Base-by-base conservation (phyloP, 768 basidiomycete genomes). In the Trametes cinnabarina region DNA sequence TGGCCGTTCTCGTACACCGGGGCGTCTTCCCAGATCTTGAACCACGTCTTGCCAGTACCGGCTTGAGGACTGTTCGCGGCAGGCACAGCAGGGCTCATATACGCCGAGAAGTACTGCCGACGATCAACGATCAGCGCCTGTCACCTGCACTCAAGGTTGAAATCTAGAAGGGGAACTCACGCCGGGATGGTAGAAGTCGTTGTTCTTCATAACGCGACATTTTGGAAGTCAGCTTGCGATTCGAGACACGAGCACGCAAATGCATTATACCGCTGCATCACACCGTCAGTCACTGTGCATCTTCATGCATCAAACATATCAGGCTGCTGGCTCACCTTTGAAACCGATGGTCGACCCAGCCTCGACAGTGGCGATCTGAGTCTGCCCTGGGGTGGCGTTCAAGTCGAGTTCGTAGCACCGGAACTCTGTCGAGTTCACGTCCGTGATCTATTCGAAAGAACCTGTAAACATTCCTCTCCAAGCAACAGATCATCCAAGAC, bases 31-130 rank as follows among this genome's bases (percentile, higher is more conserved):
- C 75, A 78, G 51, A 79, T 73, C 69, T 78, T 77, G 69, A 76
- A 77, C 73, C 76, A 79, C 7, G 76, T 77, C 51, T 71, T 70
- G 19, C 75, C 74, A 2, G 73, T 68, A 8, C 76, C 79, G n/a
- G 77, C 79, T 28, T 57, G 65, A 54, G 69, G 69, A 40, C 60
- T 65, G 65, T 64, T 64, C 58, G 62, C 68, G 28, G 59, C 63
- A 2, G 61, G 73, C 47, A 51, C 54, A 0, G 71, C 72, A 22
- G 60, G 60, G 37, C 68, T 67, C 70, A 73, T 68, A 60, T 72
- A 72, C 35, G 72, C 70, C 37, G 63, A 61, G 60, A 68, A 60
- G 63, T 70, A 70, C 66, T 68, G 37, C n/a, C 6, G 19, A 32
- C 2, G 9, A 25, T 7, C 3, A 20, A 28, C n/a, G 8, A 14